Evolutionary conservation across 257 asterid species (phyloP).

Genomic region (Forsythia viridissima): DNA sequence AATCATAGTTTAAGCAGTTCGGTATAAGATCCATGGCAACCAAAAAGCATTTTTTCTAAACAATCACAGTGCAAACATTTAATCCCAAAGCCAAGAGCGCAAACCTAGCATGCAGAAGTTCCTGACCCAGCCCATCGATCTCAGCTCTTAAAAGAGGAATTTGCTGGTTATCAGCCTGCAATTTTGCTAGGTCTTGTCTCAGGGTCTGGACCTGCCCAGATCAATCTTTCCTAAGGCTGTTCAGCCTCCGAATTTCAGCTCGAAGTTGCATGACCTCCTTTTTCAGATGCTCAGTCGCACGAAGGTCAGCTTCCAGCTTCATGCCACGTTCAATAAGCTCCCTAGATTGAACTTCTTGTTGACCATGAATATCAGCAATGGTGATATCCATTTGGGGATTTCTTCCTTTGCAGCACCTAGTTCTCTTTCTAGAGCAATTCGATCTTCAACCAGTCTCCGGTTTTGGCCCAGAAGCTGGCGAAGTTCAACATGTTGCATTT

Average conservation of each 20-base stretch:
- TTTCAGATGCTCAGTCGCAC: constrained; percentile 76
- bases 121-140: constrained; percentile 82
- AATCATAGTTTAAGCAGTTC: constrained; percentile 20
- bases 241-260: constrained; percentile 73
- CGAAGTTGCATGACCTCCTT: constrained; percentile 69
- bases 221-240: constrained; percentile 61
- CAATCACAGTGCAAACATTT: background rate
- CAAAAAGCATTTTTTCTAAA: constrained; percentile 7
- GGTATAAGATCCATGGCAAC: constrained; percentile 8
- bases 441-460: constrained; percentile 77
- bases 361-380: constrained; percentile 71
- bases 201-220: constrained; percentile 65
- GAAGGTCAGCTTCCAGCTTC: constrained; percentile 85
- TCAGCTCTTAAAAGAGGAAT: constrained; percentile 70
- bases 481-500: constrained; percentile 71
- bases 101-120: constrained; percentile 83
- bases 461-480: constrained; percentile 81
- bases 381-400: constrained; percentile 65
- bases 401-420: constrained; percentile 77
- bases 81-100: background rate
- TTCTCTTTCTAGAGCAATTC: constrained; percentile 67
- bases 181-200: constrained; percentile 57
- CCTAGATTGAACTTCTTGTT: constrained; percentile 74
- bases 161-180: constrained; percentile 74
- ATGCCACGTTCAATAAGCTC: constrained; percentile 70